Conservation (phyloP, 2,329 filamentous ascomycete genomes). For the Botryotinia narcissicola region DNA sequence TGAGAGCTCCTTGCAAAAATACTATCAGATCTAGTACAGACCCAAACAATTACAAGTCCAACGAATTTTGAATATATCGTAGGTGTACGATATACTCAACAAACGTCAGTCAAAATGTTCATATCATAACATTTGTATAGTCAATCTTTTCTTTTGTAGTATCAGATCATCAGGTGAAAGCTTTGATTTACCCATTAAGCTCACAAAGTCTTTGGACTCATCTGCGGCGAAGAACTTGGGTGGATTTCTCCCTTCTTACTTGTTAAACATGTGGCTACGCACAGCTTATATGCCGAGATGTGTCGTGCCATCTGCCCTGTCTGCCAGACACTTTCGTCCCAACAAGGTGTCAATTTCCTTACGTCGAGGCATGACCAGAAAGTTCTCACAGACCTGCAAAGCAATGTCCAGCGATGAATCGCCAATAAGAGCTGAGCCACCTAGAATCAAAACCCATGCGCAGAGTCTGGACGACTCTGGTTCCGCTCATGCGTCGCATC, state of each 20-base stretch:
- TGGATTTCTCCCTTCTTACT: background rate
- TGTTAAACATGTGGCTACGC: slow-evolving; percentile 1
- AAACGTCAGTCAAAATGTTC: background rate
- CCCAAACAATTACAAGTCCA: background rate
- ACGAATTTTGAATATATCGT: background rate
- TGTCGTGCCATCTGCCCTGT: background rate
- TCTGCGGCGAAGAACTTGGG: background rate
- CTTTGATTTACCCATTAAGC: background rate
- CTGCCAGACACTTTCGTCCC: background rate
- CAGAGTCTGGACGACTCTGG: too few relatives aligned
- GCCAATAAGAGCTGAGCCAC: background rate
- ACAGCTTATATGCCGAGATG: background rate
- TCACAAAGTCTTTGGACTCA: background rate
- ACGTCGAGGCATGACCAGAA: background rate
- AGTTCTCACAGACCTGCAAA: background rate
- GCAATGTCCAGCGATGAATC: background rate
- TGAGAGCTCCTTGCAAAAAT: background rate
- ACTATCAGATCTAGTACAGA: background rate
- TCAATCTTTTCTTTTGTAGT: background rate
- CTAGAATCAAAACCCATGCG: background rate
- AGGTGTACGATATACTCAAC: background rate
- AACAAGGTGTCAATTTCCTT: background rate
- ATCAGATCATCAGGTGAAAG: background rate
- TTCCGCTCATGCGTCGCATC: background rate
- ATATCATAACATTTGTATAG: background rate